phyloP scores from a whole-genome alignment of 1,139 yeast genomes.

The Suhomyces bribrorum region DNA sequence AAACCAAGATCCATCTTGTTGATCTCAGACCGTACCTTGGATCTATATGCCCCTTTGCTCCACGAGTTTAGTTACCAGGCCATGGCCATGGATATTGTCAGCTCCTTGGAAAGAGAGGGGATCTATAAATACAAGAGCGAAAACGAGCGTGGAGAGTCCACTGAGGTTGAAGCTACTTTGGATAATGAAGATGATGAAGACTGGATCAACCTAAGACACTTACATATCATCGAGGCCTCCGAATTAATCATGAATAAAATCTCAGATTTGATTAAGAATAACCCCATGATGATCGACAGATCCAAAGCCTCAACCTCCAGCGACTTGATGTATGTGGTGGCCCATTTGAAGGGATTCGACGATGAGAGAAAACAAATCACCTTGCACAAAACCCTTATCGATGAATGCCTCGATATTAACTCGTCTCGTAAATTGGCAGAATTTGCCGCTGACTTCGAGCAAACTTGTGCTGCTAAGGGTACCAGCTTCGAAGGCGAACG shows the following conservation, averaged over 20 bases:
- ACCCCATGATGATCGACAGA: conserved; percentile 70
- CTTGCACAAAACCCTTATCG: conserved; percentile 61
- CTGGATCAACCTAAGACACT: conserved; percentile 73
- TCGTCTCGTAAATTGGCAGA: conserved; percentile 58
- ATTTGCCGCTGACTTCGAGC: conserved; percentile 68
- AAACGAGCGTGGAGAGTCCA: conserved; percentile 56
- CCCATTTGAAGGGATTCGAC: conserved; percentile 67
- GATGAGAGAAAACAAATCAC: conserved; percentile 63
- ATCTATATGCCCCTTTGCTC: conserved; percentile 77
- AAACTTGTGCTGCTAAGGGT: conserved; percentile 75
- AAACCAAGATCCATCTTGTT: conserved; percentile 74
- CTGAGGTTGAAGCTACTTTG: conserved; percentile 43
- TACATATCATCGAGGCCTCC: conserved; percentile 76
- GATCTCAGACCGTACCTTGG: conserved; percentile 81
- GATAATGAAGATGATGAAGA: conserved; percentile 68
- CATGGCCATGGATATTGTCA: conserved; percentile 77
- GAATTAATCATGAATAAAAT: conserved; percentile 62
- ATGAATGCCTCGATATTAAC: conserved; percentile 55
- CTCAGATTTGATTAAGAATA: conserved; percentile 67
- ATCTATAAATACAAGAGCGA: conserved; percentile 63
- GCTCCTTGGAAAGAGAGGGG: conserved; percentile 50
- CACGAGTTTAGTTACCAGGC: conserved; percentile 96
- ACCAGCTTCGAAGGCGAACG: conserved; percentile 68
- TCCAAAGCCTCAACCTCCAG: conserved; percentile 59
- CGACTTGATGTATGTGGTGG: conserved; percentile 65